These are phyloP conservation scores for Phytophthora uliginosa DNA, from an alignment of 352 stramenopile genomes.

Conservation along the genomic window DNA sequence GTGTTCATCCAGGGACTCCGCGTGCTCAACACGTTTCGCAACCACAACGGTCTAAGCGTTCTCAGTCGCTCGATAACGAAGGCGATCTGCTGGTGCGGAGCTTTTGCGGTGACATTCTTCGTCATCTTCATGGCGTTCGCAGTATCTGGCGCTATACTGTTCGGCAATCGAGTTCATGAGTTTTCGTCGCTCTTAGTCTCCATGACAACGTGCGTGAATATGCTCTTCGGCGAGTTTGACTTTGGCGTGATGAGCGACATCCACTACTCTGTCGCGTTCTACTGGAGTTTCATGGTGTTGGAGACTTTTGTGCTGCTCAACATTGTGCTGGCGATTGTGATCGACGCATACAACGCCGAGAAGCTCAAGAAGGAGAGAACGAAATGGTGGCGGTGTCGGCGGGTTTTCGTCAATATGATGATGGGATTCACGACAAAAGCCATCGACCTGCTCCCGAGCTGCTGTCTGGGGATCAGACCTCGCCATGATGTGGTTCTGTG, in stretches of 20 bases:
- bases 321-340: slow-evolving; percentile 75
- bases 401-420: slow-evolving; percentile 13
- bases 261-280: slow-evolving; percentile 60
- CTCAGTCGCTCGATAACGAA: neutral
- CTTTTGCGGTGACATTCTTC: neutral
- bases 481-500: neutral
- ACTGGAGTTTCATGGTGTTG: slow-evolving; percentile 71
- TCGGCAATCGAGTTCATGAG: slow-evolving; percentile 5
- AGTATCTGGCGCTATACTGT: neutral
- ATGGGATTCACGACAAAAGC: slow-evolving; percentile 1
- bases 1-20: slow-evolving; percentile 47
- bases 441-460: neutral
- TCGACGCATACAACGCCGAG: slow-evolving; percentile 58
- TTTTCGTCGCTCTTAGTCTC: slow-evolving; percentile 1
- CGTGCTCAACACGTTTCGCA: slow-evolving; percentile 57
- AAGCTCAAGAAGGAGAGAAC: slow-evolving; percentile 35
- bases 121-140: slow-evolving; percentile 5
- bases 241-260: slow-evolving; percentile 37
- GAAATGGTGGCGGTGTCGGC: slow-evolving; percentile 29
- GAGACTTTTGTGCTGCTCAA: slow-evolving; percentile 71
- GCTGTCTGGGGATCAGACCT: neutral
- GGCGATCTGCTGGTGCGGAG: neutral
- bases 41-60: slow-evolving; percentile 52
- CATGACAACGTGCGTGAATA: slow-evolving; percentile 30
- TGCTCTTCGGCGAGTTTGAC: slow-evolving; percentile 71